Evolutionary conservation across 225 moss, liverwort and hornwort species (phyloP), one percentile per base, ranked within the genome.

Genomic region (Physcomitrellopsis africana): DNA sequence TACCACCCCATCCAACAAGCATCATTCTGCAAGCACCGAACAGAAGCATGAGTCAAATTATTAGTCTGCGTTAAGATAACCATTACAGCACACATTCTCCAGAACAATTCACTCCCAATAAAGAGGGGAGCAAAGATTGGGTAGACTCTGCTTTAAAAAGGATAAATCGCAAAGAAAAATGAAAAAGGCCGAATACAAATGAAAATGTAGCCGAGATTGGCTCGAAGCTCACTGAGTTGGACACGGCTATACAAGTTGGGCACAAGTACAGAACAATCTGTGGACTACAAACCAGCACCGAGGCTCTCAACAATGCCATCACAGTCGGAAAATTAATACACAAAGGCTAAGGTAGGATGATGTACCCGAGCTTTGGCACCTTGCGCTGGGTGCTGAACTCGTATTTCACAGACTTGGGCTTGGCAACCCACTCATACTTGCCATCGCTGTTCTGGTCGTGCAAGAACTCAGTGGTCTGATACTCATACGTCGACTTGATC

Each of bases 1-100:
- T 96, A 10, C 96, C 96, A 42, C 96, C 96, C 94, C 92, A 97
- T 68, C 96, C 96, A 66, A 97, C 94, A 42, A 97, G 86, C 96
- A 97, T 91, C 70, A 97, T 91, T 80, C 96, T 97, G 88, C 77
- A 78, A 23, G 65, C 55, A 27, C 32, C 24, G 6, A 9, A 18
- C 17, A 24, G 24, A 75, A 46, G 1, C 14, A 3, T 55, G 8
- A 81, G 27, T 52, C 74, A 26, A 43, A 19, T 27, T n/a, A 17
- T 32, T 16, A 26, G 49, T 32, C n/a, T 10, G 14, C 41, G 8
- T 7, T 15, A 14, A 19, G 23, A 13, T n/a, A 17, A 60, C 59
- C 22, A 32, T 23, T 32, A 6, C 24, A 7, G 17, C 2, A 42
- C 16, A 71, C 18, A 22, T 13, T 10, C 68, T 12, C 60, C 0